These are phyloP conservation scores for Alternaria arborescens DNA, from an alignment of 2,329 filamentous ascomycete genomes.

Conservation along the genomic window DNA sequence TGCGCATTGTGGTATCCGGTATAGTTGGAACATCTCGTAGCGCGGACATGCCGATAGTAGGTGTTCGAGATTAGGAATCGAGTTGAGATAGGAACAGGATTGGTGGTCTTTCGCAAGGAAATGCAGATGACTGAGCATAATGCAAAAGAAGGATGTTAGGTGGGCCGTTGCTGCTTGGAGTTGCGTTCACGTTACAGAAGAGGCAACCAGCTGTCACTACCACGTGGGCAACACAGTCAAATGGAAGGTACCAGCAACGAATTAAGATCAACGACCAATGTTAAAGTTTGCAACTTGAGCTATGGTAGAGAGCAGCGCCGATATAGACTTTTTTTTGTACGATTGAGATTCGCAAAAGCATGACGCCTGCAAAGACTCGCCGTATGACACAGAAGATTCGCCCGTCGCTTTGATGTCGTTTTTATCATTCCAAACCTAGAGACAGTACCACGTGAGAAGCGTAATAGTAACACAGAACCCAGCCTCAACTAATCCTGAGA, in stretches of 20 bases:
- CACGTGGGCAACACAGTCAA: neutral
- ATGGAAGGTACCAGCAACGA: neutral
- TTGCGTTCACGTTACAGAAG: neutral
- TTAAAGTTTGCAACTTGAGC: neutral
- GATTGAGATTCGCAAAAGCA: neutral
- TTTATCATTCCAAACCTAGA: neutral
- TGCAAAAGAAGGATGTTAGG: neutral
- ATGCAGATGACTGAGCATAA: neutral
- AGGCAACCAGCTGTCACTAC: neutral
- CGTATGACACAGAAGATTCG: neutral
- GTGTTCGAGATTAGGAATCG: neutral
- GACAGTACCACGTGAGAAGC: slow-evolving; percentile 62
- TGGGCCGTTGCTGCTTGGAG: neutral
- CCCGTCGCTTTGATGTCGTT: neutral
- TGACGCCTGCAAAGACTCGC: neutral
- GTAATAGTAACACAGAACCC: slow-evolving; percentile 34
- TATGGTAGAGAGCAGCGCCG: neutral
- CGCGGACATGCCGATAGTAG: neutral
- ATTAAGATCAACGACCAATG: neutral
- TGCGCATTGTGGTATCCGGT: neutral
- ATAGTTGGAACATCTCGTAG: neutral
- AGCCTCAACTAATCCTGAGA: slow-evolving; percentile 11
- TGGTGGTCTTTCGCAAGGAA: neutral
- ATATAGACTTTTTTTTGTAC: neutral
- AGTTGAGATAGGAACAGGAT: neutral